Base-by-base conservation (phyloP, 106 monocot species). In the Dendrobium officinale region DNA sequence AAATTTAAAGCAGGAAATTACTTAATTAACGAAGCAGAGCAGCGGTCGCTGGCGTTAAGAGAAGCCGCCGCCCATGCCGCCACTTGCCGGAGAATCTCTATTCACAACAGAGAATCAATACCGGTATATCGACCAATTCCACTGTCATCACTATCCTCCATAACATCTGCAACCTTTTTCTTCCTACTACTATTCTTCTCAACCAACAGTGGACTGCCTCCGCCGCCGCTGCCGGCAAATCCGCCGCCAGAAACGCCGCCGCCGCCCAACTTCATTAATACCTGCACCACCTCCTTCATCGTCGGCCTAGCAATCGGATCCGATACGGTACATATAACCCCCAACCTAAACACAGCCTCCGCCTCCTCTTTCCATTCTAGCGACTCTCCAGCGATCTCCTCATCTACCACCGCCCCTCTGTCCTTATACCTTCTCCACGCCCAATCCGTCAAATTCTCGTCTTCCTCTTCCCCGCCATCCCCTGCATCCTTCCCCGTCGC, bases 251-350 rank as follows among this genome's bases (percentile, higher is more conserved):
- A 37, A 37, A 37, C 37, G 37, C 51, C 13, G 51, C 10, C 59
- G 72, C 18, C 56, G 0, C 59, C 80, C 51, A 80, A 86, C 40
- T 78, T 67, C 37, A 88, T 82, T 61, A 97, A 61, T 4, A 84
- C 41, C 73, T 88, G 87, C 64, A 86, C 8, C 72, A 91, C 91
- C 0, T 91, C 90, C 80, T 88, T 91, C 91, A 93, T 93, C 1
- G 83, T 67, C 5, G 96, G 96, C 67, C 93, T 75, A 27, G 26
- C 26, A 0, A 80, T 80, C 5, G 96, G 90, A 58, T 73, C 19
- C 17, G 22, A 67, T 0, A 78, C 78, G 0, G 91, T 92, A 87
- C 96, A 93, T 1, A 84, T 37, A 37, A 93, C n/a, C 0, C 90
- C 93, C 9, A 96, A 27, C 67, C 40, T 83, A 51, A 92, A 58